Evolutionary conservation across 306 rosid species (phyloP).

Genomic region (Vigna reflexopilosa): DNA sequence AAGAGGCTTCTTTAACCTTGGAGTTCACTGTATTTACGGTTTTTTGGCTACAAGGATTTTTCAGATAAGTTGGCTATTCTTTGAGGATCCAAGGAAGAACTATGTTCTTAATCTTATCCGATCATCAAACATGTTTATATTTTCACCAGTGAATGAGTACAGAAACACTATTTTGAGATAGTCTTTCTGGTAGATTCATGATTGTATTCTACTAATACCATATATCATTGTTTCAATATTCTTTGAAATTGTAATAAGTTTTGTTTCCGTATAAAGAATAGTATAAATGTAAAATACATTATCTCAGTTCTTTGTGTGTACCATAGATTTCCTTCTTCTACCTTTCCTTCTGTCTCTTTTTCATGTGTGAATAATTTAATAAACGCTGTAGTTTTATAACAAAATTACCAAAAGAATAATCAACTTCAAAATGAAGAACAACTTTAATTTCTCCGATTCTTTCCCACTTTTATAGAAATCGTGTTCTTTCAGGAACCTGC

Average conservation of each 20-base stretch:
- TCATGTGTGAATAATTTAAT: background rate
- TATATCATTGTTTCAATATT: constrained; percentile 36
- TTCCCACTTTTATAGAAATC: no score
- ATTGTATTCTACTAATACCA: constrained; percentile 24
- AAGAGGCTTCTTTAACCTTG: constrained; percentile 41
- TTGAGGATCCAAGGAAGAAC: constrained; percentile 27
- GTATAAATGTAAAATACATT: constrained; percentile 15
- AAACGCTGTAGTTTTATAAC: no score
- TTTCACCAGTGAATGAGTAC: constrained; percentile 15
- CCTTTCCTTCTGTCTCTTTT: constrained; percentile 2
- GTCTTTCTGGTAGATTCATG: constrained; percentile 22
- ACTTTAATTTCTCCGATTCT: no score
- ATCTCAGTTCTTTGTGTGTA: background rate
- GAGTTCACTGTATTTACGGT: constrained; percentile 4
- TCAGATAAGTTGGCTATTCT: constrained; percentile 29
- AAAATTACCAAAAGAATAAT: no score
- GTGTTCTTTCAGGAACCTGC: no score
- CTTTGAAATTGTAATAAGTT: constrained; percentile 43
- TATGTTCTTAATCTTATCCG: constrained; percentile 1
- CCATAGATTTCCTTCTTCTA: background rate
- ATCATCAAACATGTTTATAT: constrained; percentile 36
- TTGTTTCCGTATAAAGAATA: constrained; percentile 21
- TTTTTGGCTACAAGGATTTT: constrained; percentile 27
- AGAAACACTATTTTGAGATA: constrained; percentile 27
- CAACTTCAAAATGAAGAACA: no score